Base-by-base conservation (phyloP, 108 stramenopile genomes). In the Conticribra weissflogii region DNA sequence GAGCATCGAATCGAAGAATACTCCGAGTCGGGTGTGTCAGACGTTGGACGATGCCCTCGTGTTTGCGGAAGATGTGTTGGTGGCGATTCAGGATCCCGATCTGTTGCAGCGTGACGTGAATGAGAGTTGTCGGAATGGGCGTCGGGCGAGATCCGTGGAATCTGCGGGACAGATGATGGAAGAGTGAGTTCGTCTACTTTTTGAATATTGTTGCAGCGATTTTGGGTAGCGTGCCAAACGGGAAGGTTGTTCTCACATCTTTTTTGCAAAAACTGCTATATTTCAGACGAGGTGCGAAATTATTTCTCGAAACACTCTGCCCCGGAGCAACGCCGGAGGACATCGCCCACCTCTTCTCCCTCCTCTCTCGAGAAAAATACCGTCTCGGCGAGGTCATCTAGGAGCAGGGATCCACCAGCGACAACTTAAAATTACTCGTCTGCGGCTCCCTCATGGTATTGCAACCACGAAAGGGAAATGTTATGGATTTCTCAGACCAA, bases 21-120 rank as follows among this genome's bases (percentile, higher is more conserved):
- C 34, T 21, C 30, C 74, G 24, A 75, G 81, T 60, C 78, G 62
- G 3, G 85, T 88, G 21, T 87, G 76, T 30, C 74, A 74, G 22
- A 56, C 78, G 16, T 54, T 88, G 9, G 86, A 91, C 54, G 70
- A 78, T 29, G 90, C 87, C 0, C 77, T 91, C 14, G 74, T 81
- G 9, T 86, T 76, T 64, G 87, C 86, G 0, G 90, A 88, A 65
- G 83, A 91, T 69, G 79, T 81, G 21, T 54, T 91, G 33, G 76
- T 88, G 59, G 79, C 84, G 12, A 24, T 76, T 18, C 58, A 59
- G 45, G 72, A 85, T 28, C 68, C 79, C 9, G 56, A 49, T 14
- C 53, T 88, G 15, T 41, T 90, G 30, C 71, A 75, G 24, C 45
- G 59, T 47, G 74, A 77, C 45, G 45, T 65, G 0, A 62, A 65